These are phyloP conservation scores for Aspergillus sp. DNA, from an alignment of 2,329 filamentous ascomycete genomes.

Conservation along the genomic window DNA sequence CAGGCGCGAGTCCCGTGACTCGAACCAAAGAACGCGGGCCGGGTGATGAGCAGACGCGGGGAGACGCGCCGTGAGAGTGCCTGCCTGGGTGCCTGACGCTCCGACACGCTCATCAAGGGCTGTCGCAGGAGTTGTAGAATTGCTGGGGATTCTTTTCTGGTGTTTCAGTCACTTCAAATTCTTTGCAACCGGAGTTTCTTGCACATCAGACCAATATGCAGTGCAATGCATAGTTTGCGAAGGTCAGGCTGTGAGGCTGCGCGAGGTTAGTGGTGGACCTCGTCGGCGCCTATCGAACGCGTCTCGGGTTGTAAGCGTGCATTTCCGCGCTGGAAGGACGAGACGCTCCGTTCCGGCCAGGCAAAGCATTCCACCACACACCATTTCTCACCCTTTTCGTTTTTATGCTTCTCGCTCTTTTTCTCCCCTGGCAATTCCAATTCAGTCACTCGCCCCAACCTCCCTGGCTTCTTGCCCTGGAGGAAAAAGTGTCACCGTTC, in stretches of 20 bases:
- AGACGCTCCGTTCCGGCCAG: constrained; percentile 34
- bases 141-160: not conserved
- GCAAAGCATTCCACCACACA: constrained; percentile 35
- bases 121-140: not conserved
- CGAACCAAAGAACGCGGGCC: constrained; percentile 21
- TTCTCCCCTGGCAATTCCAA: constrained; percentile 16
- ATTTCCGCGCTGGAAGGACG: constrained; percentile 38
- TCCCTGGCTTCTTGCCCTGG: constrained; percentile 18
- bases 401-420: constrained; percentile 25
- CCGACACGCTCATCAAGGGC: not conserved
- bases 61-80: constrained; percentile 15
- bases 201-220: constrained; percentile 7
- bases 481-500: constrained; percentile 16
- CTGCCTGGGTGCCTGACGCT: not conserved
- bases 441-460: constrained; percentile 23
- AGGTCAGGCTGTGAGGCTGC: constrained; percentile 17
- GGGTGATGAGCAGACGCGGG: constrained; percentile 19
- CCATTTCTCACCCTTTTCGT: constrained; percentile 24
- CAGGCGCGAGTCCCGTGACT: constrained; percentile 21
- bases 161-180: not conserved
- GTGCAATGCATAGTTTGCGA: constrained; percentile 16
- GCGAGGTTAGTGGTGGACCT: constrained; percentile 30
- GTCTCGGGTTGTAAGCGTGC: constrained; percentile 42
- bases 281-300: constrained; percentile 41
- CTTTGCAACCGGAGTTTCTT: not conserved